phyloP scores from a whole-genome alignment of 1,284 basidiomycete genomes.

The Trichosporon faecale region DNA sequence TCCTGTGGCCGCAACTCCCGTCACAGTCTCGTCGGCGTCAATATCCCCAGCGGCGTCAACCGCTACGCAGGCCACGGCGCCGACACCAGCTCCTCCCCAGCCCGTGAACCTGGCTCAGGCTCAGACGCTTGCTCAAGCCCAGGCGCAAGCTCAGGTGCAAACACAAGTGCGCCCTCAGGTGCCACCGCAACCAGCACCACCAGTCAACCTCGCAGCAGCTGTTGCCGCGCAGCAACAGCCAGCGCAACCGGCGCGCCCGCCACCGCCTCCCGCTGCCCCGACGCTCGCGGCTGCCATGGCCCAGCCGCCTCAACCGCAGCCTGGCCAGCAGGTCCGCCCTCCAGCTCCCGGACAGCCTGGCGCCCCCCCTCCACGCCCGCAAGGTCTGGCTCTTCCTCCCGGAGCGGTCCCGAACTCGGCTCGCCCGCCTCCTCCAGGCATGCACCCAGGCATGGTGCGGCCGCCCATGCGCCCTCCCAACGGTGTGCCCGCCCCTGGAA shows the following conservation, averaged over 20 bases:
- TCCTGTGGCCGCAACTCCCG: background rate
- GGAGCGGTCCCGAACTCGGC: slow-evolving; percentile 6
- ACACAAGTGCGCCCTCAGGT: background rate
- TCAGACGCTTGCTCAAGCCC: slow-evolving; percentile 18
- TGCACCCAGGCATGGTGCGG: background rate
- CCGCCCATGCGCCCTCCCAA: slow-evolving; percentile 6
- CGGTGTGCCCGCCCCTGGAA: background rate
- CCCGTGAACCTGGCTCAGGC: slow-evolving; percentile 18
- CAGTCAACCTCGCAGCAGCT: slow-evolving; percentile 5
- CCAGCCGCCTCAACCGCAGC: background rate
- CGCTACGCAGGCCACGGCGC: background rate
- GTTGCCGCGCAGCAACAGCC: background rate
- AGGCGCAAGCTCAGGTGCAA: slow-evolving; percentile 13
- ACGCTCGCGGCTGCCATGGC: slow-evolving; percentile 7
- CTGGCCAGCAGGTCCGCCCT: slow-evolving; percentile 3
- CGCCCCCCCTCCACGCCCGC: background rate
- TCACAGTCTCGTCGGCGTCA: background rate
- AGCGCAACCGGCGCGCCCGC: background rate
- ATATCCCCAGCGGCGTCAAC: background rate
- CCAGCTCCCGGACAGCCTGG: slow-evolving; percentile 13
- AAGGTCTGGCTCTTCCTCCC: slow-evolving; percentile 1
- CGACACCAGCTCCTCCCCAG: background rate
- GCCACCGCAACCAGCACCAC: background rate
- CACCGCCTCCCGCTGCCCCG: slow-evolving; percentile 16
- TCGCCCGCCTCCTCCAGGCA: background rate